Evolutionary conservation across 352 stramenopile species (phyloP).

Genomic region (Phytophthora ramorum): DNA sequence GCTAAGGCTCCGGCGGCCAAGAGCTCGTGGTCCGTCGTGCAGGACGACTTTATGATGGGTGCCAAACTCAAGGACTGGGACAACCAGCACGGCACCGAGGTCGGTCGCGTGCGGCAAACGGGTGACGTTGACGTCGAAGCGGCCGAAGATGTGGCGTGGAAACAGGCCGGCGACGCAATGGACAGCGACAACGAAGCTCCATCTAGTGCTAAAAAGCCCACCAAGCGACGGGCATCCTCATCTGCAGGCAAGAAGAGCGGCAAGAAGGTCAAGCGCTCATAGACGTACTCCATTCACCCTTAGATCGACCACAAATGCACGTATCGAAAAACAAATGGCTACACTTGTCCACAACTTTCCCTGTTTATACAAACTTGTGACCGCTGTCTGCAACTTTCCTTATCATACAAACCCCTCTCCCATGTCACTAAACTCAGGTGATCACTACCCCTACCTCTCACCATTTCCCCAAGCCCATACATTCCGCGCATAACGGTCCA

Average conservation of each 20-base stretch:
- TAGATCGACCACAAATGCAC: slow-evolving; percentile 7
- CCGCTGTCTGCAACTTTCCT: slow-evolving; percentile 4
- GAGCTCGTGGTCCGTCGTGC: slow-evolving; percentile 82
- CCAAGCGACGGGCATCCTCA: slow-evolving; percentile 39
- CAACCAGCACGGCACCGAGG: slow-evolving; percentile 57
- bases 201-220: slow-evolving; percentile 24
- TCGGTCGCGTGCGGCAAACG: slow-evolving; percentile 46
- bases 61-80: slow-evolving; percentile 90
- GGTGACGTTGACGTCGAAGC: slow-evolving; percentile 72
- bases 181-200: slow-evolving; percentile 57
- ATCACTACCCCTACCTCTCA: not conserved
- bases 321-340: slow-evolving; percentile 15
- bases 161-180: slow-evolving; percentile 49
- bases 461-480: not conserved
- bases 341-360: not conserved
- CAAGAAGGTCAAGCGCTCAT: slow-evolving; percentile 51
- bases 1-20: slow-evolving; percentile 34
- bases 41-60: slow-evolving; percentile 89
- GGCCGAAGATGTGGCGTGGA: slow-evolving; percentile 73
- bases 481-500: not conserved
- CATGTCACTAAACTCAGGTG: slow-evolving; percentile 21
- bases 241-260: slow-evolving; percentile 31
- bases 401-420: not conserved
- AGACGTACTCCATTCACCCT: slow-evolving; percentile 5
- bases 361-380: slow-evolving; percentile 7